A percentile compares a stretch with the other conserved stretches of the same genome.
These are phyloP conservation scores for Blakeslea trispora DNA, from an alignment of 371 early-diverging fungal genomes.

Conservation along the genomic window DNA sequence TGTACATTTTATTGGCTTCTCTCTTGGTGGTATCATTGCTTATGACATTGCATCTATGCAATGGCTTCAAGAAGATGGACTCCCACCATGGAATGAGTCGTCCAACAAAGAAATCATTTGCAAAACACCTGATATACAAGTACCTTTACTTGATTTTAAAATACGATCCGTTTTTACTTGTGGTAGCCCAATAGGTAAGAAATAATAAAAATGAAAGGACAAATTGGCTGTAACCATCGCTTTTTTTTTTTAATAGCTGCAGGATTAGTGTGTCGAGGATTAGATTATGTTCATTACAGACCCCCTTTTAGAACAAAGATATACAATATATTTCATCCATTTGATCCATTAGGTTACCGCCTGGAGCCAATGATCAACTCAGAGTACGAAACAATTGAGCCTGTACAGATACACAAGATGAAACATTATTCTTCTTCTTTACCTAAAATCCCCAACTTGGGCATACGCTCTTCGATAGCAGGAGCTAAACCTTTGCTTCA, in stretches of 20 bases:
- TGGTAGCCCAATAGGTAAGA: slow-evolving; percentile 56
- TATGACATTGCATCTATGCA: slow-evolving; percentile 61
- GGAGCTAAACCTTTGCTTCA: slow-evolving; percentile 25
- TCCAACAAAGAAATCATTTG: background rate
- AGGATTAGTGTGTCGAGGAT: slow-evolving; percentile 61
- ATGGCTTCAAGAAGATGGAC: slow-evolving; percentile 38
- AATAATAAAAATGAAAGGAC: slow-evolving; percentile 12
- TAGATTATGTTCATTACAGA: slow-evolving; percentile 51
- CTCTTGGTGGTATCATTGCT: slow-evolving; percentile 67
- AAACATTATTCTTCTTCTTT: slow-evolving; percentile 4
- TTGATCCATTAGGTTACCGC: slow-evolving; percentile 72
- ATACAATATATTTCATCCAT: slow-evolving; percentile 70
- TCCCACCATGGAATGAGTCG: slow-evolving; percentile 18
- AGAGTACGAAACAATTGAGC: slow-evolving; percentile 53
- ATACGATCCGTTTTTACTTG: slow-evolving; percentile 56
- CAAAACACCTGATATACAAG: slow-evolving; percentile 18
- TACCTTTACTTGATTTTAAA: slow-evolving; percentile 39
- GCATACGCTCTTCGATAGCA: slow-evolving; percentile 32
- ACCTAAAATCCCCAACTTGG: slow-evolving; percentile 34
- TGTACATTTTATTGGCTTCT: slow-evolving; percentile 61
- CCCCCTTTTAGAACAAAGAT: slow-evolving; percentile 56
- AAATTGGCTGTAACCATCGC: background rate
- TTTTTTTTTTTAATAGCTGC: slow-evolving; percentile 39
- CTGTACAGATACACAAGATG: slow-evolving; percentile 34
- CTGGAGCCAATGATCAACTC: slow-evolving; percentile 66